phyloP scores from a whole-genome alignment of 768 basidiomycete genomes.

The Suillus spraguei region DNA sequence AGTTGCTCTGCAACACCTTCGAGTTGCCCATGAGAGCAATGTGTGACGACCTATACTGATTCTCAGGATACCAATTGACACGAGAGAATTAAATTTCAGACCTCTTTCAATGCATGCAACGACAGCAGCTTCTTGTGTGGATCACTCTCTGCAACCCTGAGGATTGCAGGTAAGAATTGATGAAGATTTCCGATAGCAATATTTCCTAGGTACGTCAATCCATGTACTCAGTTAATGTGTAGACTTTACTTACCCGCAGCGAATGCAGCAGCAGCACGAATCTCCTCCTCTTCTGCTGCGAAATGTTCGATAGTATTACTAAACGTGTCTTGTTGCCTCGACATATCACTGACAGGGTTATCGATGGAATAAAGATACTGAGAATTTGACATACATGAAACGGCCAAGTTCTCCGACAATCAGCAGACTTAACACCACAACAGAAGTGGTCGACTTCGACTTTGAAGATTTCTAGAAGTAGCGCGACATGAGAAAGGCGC shows the following conservation, averaged over 20 bases:
- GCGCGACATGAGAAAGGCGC: slow-evolving; percentile 10
- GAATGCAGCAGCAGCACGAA: slow-evolving; percentile 90
- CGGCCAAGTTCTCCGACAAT: slow-evolving; percentile 94
- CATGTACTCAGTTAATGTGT: neutral
- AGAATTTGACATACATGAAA: slow-evolving; percentile 58
- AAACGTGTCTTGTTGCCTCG: slow-evolving; percentile 79
- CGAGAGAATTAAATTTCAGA: slow-evolving; percentile 29
- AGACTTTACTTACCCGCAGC: slow-evolving; percentile 66
- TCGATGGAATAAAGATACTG: slow-evolving; percentile 11
- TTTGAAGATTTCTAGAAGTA: slow-evolving; percentile 51
- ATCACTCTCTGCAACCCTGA: slow-evolving; percentile 76
- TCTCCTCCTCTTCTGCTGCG: slow-evolving; percentile 77
- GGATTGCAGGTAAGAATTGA: slow-evolving; percentile 83
- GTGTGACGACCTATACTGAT: slow-evolving; percentile 75
- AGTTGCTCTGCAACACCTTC: slow-evolving; percentile 86
- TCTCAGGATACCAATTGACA: neutral
- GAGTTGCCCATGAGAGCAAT: slow-evolving; percentile 82
- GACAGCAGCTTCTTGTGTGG: slow-evolving; percentile 81
- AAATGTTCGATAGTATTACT: slow-evolving; percentile 73
- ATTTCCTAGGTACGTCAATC: slow-evolving; percentile 60
- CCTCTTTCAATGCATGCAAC: slow-evolving; percentile 93
- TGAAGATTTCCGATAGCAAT: slow-evolving; percentile 93
- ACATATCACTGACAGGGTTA: slow-evolving; percentile 71
- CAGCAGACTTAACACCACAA: slow-evolving; percentile 81
- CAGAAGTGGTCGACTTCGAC: slow-evolving; percentile 65